Evolutionary conservation across 139 green algal genomes (phyloP), one percentile per base, ranked within the genome.

Genomic region (Ettlia oleoabundans): DNA sequence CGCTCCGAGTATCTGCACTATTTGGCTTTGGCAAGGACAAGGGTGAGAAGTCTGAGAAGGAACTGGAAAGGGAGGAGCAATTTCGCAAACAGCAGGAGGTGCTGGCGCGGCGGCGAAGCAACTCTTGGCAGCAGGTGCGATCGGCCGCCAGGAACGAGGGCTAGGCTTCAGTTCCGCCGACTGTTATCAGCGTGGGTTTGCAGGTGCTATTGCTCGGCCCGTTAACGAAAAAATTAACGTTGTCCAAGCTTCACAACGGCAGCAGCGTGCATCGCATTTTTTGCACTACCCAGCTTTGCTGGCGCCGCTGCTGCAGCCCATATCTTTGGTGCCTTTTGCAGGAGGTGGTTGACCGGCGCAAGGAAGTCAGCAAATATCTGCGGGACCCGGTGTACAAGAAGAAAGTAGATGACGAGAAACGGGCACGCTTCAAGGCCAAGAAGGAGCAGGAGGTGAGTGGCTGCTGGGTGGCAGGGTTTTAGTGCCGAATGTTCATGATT

Each of bases 331-430:
- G n/a, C n/a, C n/a, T n/a, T n/a, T n/a, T n/a, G n/a, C n/a, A n/a
- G 82, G 78, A 85, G 52, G 87, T 92, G 9, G 32, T 75, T 3
- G 88, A 89, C 30, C 65, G 88, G 43, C 82, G 81, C 21, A 77
- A 86, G 51, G 87, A 81, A 58, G 66, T 73, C 37, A 32, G 10
- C 66, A 52, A 53, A 26, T 73, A 73, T 37, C n/a, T 80, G 61
- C 58, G 73, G 10, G 81, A 92, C 64, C 86, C 86, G 4, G 86
- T 66, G 21, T 92, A 86, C 81, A 92, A 92, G 64, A 91, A 91
- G 66, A 32, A 91, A 42, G 42, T 82, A 9, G 88, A 92, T 66
- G 86, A 82, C 33, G 88, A 91, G 61, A 84, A 86, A 42, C 64
- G 84, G 3, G 75, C 65, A 33, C 80, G 74, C 61, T 88, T 88